Conservation (phyloP, 2,329 filamentous ascomycete species). For the Macrophomina phaseolina region DNA sequence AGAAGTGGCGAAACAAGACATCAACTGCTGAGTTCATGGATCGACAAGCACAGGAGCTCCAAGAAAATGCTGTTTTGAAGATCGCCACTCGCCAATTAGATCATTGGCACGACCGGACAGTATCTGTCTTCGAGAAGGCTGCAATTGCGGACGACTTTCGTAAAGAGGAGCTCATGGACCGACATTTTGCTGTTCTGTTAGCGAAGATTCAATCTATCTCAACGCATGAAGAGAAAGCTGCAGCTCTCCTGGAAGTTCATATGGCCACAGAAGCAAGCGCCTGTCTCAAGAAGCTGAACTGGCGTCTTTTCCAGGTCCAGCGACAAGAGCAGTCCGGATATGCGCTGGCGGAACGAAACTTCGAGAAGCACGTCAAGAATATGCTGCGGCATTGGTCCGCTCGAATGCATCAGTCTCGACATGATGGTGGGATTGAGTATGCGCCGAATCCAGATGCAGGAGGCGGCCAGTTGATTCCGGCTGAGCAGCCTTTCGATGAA, state of each 20-base stretch:
- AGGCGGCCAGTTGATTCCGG: constrained; percentile 8
- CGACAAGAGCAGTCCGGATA: constrained; percentile 58
- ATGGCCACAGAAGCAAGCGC: constrained; percentile 53
- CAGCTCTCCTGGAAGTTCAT: constrained; percentile 53
- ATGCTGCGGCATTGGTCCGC: constrained; percentile 63
- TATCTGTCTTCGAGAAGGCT: constrained; percentile 33
- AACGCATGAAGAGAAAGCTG: constrained; percentile 46
- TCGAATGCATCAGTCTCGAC: constrained; percentile 43
- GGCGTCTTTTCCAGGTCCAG: constrained; percentile 61
- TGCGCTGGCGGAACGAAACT: constrained; percentile 58
- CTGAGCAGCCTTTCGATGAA: neutral
- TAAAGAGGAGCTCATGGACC: constrained; percentile 36
- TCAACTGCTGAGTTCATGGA: constrained; percentile 32
- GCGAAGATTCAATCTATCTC: constrained; percentile 39
- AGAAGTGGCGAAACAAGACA: constrained; percentile 43
- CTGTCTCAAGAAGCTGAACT: constrained; percentile 62
- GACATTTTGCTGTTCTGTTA: constrained; percentile 35
- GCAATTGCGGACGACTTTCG: constrained; percentile 37
- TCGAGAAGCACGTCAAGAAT: constrained; percentile 60
- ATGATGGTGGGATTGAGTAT: constrained; percentile 31
- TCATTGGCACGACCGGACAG: constrained; percentile 51
- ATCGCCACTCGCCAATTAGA: constrained; percentile 44
- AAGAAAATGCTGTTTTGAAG: constrained; percentile 33
- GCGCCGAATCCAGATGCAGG: constrained; percentile 29
- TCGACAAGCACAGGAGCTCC: constrained; percentile 41